A percentile compares a stretch with the other conserved stretches of the same genome.
phyloP scores from a whole-genome alignment of 176 grass and related monocot species.

The Zoysia japonica region DNA sequence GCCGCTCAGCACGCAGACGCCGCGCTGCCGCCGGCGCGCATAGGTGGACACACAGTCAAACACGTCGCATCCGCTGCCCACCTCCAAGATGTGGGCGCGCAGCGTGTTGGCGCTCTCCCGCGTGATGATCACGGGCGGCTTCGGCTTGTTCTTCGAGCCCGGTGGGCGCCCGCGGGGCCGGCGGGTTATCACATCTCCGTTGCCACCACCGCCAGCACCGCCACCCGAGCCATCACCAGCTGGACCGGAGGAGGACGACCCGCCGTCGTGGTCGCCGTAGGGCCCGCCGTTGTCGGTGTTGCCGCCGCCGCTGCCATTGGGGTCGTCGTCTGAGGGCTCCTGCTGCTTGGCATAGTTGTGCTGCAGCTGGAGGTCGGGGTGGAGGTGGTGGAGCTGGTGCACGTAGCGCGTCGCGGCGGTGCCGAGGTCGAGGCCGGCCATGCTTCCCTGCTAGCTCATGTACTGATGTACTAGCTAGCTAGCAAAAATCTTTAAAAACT shows the following conservation, averaged over 20 bases:
- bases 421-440: constrained; percentile 96
- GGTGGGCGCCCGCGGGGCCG: constrained; percentile 74
- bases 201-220: not conserved
- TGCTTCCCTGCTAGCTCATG: constrained; percentile 82
- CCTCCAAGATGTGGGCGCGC: constrained; percentile 96
- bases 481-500: constrained; percentile 41
- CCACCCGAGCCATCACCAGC: constrained; percentile 19
- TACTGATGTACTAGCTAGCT: constrained; percentile 51
- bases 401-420: constrained; percentile 80
- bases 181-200: constrained; percentile 49
- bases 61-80: constrained; percentile 84
- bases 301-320: constrained; percentile 23
- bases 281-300: constrained; percentile 47
- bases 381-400: constrained; percentile 76
- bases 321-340: constrained; percentile 58
- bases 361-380: constrained; percentile 73
- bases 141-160: constrained; percentile 94
- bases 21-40: constrained; percentile 81
- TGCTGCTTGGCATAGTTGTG: constrained; percentile 60
- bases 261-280: constrained; percentile 55
- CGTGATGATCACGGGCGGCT: constrained; percentile 98
- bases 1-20: constrained; percentile 94
- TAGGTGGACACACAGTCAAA: constrained; percentile 87
- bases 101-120: constrained; percentile 97
- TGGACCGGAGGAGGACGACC: constrained; percentile 44